Conservation (phyloP, 2,329 filamentous ascomycete genomes). For the Lachnellula subtilissima region DNA sequence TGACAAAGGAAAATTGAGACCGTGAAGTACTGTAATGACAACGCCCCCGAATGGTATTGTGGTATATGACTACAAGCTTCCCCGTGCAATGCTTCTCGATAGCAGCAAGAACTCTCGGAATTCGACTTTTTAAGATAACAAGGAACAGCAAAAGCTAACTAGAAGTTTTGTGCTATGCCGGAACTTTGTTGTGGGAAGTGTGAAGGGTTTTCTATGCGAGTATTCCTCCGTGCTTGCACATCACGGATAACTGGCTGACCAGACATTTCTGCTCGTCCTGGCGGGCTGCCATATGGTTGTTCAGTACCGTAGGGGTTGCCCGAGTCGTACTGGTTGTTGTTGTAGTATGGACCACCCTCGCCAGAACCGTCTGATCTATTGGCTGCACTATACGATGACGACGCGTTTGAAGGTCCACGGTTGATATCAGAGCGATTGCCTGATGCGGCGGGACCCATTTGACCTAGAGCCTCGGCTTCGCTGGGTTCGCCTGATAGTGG, state of each 20-base stretch:
- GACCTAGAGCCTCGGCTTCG: constrained; percentile 78
- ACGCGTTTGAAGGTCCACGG: constrained; percentile 90
- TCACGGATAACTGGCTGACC: constrained; percentile 84
- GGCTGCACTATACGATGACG: constrained; percentile 86
- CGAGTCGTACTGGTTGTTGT: constrained; percentile 51
- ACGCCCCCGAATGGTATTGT: constrained; percentile 24
- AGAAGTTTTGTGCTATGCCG: constrained; percentile 97
- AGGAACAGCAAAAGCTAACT: constrained; percentile 26
- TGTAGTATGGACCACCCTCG: constrained; percentile 47
- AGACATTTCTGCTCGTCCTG: constrained; percentile 39
- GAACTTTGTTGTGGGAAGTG: constrained; percentile 90
- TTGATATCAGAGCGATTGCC: constrained; percentile 69
- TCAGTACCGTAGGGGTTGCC: constrained; percentile 53
- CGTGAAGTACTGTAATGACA: constrained; percentile 9
- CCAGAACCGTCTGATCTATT: constrained; percentile 66
- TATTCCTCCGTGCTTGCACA: constrained; percentile 87
- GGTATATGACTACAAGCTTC: constrained; percentile 25
- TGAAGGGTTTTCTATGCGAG: constrained; percentile 84
- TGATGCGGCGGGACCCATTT: constrained; percentile 68
- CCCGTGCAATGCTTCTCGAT: constrained; percentile 4
- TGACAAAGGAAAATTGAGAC: constrained; percentile 16
- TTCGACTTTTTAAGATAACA: constrained; percentile 13
- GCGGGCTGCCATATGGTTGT: constrained; percentile 30
- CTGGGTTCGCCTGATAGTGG: constrained; percentile 55
- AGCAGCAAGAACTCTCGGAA: neutral